phyloP scores from a whole-genome alignment of 805 yeast genomes.

The Schizosaccharomyces japonicus region DNA sequence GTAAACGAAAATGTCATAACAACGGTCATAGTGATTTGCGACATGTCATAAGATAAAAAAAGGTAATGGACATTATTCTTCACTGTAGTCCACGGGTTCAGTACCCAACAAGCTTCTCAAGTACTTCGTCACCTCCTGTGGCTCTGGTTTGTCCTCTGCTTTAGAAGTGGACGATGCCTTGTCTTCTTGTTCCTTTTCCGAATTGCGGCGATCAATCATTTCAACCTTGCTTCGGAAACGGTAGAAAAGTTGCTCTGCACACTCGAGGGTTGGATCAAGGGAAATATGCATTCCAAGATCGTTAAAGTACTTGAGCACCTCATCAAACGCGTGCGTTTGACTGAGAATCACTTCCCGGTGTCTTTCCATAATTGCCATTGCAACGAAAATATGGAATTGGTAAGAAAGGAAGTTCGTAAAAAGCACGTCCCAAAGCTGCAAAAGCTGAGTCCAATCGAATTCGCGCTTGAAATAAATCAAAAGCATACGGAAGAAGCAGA shows the following conservation, averaged over 20 bases:
- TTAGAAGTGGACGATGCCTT: no score
- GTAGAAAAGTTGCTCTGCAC: conserved; percentile 64
- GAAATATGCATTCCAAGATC: conserved; percentile 60
- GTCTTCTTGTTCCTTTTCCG: not conserved
- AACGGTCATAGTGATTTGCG: no score
- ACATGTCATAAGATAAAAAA: no score
- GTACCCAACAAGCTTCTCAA: no score
- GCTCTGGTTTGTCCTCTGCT: no score
- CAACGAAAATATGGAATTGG: conserved; percentile 71
- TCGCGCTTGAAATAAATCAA: conserved; percentile 91
- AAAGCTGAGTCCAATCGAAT: conserved; percentile 51
- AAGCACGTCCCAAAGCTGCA: conserved; percentile 72
- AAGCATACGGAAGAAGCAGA: conserved; percentile 85
- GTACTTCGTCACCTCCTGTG: no score
- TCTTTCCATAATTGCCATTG: conserved; percentile 71
- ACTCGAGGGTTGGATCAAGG: conserved; percentile 49
- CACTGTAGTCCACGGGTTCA: no score
- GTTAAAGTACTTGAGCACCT: conserved; percentile 76
- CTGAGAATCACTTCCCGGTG: conserved; percentile 56
- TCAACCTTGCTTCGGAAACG: conserved; percentile 60
- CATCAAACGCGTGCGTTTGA: conserved; percentile 61
- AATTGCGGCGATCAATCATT: conserved; percentile 29
- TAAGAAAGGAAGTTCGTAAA: conserved; percentile 74
- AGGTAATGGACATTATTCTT: no score
- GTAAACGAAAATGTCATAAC: no score